Evolutionary conservation across 2,329 filamentous ascomycete species (phyloP).

Genomic region (Fusarium decemcellulare): DNA sequence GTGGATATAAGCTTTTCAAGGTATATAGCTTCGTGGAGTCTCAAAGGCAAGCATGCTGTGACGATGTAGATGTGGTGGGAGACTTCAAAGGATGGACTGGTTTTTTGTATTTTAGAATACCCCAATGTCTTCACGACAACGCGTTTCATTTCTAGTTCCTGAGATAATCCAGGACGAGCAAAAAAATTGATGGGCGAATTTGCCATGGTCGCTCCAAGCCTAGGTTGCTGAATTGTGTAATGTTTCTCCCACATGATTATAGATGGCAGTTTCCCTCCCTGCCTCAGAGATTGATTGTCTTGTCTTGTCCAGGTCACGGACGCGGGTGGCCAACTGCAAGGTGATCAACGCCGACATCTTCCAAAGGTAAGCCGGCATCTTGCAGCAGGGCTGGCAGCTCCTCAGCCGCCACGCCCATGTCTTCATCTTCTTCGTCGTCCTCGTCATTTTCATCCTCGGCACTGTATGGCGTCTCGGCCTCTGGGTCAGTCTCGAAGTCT

Average conservation of each 20-base stretch:
- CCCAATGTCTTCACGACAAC: constrained; percentile 42
- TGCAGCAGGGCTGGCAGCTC: constrained; percentile 38
- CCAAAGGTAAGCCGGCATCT: constrained; percentile 37
- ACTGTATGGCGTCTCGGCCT: constrained; percentile 47
- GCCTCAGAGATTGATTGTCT: neutral
- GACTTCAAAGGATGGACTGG: constrained; percentile 31
- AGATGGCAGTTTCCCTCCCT: neutral
- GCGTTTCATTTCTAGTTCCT: constrained; percentile 26
- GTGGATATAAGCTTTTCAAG: neutral
- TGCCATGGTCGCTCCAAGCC: constrained; percentile 10
- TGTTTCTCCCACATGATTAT: neutral
- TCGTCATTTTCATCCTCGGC: constrained; percentile 36
- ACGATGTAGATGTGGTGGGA: constrained; percentile 31
- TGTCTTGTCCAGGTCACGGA: neutral
- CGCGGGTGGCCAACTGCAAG: constrained; percentile 5
- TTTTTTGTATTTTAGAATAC: constrained; percentile 50
- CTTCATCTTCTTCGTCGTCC: constrained; percentile 29
- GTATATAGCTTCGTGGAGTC: constrained; percentile 30
- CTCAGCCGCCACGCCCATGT: constrained; percentile 17
- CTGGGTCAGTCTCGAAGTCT: constrained; percentile 38
- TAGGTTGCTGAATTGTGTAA: neutral
- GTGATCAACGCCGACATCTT: constrained; percentile 19
- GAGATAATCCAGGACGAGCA: constrained; percentile 13
- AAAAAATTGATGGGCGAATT: constrained; percentile 12
- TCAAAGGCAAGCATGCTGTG: constrained; percentile 24